phyloP scores from a whole-genome alignment of 1,284 basidiomycete species.

The Erythrobasidium hasegawianum region DNA sequence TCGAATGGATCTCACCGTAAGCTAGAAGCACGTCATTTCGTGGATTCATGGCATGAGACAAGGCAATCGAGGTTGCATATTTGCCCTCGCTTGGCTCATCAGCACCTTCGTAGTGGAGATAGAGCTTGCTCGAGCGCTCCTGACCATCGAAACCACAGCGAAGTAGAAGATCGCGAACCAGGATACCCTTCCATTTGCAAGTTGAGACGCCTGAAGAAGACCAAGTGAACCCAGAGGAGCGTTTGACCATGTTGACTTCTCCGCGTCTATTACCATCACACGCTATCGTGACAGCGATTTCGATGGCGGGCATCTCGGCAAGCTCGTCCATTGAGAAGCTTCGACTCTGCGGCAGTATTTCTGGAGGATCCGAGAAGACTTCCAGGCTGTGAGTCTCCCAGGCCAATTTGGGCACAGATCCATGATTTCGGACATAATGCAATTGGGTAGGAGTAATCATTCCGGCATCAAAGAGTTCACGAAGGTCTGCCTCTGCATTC shows the following conservation, averaged over 20 bases:
- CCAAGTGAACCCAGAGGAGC: slow-evolving; percentile 37
- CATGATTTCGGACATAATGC: slow-evolving; percentile 39
- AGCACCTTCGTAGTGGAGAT: slow-evolving; percentile 37
- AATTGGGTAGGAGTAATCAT: slow-evolving; percentile 38
- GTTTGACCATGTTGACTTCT: slow-evolving; percentile 40
- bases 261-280: slow-evolving; percentile 38
- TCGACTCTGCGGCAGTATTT: slow-evolving; percentile 8
- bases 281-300: slow-evolving; percentile 34
- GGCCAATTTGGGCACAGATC: slow-evolving; percentile 35
- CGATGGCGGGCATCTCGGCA: neutral
- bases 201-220: slow-evolving; percentile 34
- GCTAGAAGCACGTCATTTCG: slow-evolving; percentile 39
- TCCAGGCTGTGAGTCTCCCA: slow-evolving; percentile 37
- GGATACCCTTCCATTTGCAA: slow-evolving; percentile 36
- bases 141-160: slow-evolving; percentile 18
- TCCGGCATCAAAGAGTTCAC: slow-evolving; percentile 37
- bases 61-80: slow-evolving; percentile 38
- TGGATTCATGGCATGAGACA: slow-evolving; percentile 36
- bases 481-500: slow-evolving; percentile 37
- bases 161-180: slow-evolving; percentile 35
- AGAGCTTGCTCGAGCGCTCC: slow-evolving; percentile 25
- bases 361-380: slow-evolving; percentile 35
- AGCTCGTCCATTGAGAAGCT: neutral
- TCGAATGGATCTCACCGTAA: neutral
- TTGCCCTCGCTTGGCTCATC: slow-evolving; percentile 39